Evolutionary conservation across 495 filamentous ascomycete species (phyloP).

Genomic region (Hypomontagnella submonticulosa): DNA sequence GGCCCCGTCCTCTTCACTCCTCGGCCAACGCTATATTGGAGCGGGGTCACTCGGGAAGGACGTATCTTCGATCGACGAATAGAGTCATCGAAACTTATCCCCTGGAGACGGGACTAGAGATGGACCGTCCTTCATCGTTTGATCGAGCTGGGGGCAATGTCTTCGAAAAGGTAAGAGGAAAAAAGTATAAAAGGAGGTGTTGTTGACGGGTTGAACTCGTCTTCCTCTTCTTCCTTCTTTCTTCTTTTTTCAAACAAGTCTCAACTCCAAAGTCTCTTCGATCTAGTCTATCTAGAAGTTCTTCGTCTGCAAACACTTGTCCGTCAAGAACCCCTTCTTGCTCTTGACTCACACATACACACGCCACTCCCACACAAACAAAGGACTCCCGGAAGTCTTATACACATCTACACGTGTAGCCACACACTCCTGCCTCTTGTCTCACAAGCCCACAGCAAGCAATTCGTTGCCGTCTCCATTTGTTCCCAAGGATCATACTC

Average conservation of each 20-base stretch:
- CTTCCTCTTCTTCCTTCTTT: constrained; percentile 40
- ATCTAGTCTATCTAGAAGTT: constrained; percentile 25
- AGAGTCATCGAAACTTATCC: constrained; percentile 62
- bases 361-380: constrained; percentile 29
- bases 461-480: not conserved
- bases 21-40: constrained; percentile 47
- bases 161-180: constrained; percentile 23
- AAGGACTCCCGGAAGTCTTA: constrained; percentile 33
- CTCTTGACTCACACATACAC: constrained; percentile 33
- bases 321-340: constrained; percentile 35
- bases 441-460: constrained; percentile 27
- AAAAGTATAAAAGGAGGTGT: constrained; percentile 45
- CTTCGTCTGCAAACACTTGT: constrained; percentile 35
- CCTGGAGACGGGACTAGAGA: constrained; percentile 45
- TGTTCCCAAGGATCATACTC: constrained; percentile 10
- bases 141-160: constrained; percentile 34
- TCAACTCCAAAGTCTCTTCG: constrained; percentile 30
- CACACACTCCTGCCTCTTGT: constrained; percentile 34
- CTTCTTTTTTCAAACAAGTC: constrained; percentile 35
- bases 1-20: constrained; percentile 45
- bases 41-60: constrained; percentile 54
- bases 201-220: constrained; percentile 43
- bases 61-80: constrained; percentile 55
- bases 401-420: constrained; percentile 31
- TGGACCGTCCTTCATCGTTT: constrained; percentile 50